Evolutionary conservation across 345 rosid species (phyloP), one percentile per base, ranked within the genome.

Genomic region (Salix suchowensis): DNA sequence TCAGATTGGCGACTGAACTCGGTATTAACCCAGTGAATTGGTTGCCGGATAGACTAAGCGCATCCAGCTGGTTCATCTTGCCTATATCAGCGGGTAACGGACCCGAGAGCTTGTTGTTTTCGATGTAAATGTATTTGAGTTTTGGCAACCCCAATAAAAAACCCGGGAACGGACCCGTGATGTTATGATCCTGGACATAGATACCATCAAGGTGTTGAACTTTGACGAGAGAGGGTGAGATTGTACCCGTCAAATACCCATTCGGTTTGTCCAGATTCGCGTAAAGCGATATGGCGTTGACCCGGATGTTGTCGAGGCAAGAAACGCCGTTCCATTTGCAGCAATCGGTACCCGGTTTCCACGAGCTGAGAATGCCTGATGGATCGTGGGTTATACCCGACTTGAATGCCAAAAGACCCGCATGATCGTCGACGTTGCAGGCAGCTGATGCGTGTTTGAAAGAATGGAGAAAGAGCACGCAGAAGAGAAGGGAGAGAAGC

Each of bases 291-390:
- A 93, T 0, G 19, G 82, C 77, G 21, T 80, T 84, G 83, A 91
- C 95, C 39, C 95, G 90, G 61, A 75, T 71, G 34, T 32, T 52
- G 52, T 34, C 61, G 9, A 52, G 75, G 81, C 98, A 91, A 28
- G 79, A 78, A 3, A 91, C 60, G 37, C 91, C 92, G 15, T 30
- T 9, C 97, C 97, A 91, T 0, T 73, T 16, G 79, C 95, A 90
- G 76, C 98, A 93, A 28, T 87, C 85, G n/a, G 97, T 87, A 26
- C 92, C 94, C 62, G 86, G 68, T 72, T 89, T 91, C 97, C 98
- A 90, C 26, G 90, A 62, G 72, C 21, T 81, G 50, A 93, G 93
- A 42, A 89, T 77, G 12, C 90, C 94, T 0, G 90, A 79, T 1
- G 97, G 93, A 32, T 93, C 98, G 37, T 85, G 87, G 72, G 91